Evolutionary conservation across 2,329 filamentous ascomycete species (phyloP).

Genomic region (Paracoccidioides brasiliensis): DNA sequence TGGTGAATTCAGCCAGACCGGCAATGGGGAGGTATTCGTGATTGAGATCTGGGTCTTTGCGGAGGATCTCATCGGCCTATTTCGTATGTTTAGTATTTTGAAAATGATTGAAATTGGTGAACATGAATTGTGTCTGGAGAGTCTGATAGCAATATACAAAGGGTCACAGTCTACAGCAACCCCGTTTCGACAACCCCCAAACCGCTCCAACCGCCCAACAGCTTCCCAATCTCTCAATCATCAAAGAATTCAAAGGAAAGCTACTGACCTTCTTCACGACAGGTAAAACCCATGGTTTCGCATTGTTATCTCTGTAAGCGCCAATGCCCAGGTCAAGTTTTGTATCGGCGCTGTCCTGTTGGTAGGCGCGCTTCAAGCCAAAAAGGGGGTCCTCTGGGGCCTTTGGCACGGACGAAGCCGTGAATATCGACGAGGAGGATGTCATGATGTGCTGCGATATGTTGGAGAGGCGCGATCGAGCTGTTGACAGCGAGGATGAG

Average conservation of each 20-base stretch:
- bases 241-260: not conserved
- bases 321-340: constrained; percentile 95
- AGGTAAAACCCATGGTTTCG: constrained; percentile 93
- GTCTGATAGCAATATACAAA: not conserved
- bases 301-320: constrained; percentile 87
- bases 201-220: not conserved
- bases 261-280: constrained; percentile 80
- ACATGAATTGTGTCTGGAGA: not conserved
- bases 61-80: constrained; percentile 81
- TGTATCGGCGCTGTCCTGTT: constrained; percentile 57
- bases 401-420: constrained; percentile 64
- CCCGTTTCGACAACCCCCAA: not conserved
- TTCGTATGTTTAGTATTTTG: constrained; percentile 1
- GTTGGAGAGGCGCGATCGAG: constrained; percentile 8
- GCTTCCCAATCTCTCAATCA: no score
- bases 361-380: constrained; percentile 77
- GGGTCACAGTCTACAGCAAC: not conserved
- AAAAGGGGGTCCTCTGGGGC: constrained; percentile 94
- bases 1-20: constrained; percentile 71
- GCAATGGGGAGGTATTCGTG: constrained; percentile 98
- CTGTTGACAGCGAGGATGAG: constrained; percentile 4
- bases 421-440: constrained; percentile 51
- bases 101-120: not conserved
- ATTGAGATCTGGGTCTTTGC: constrained; percentile 78
- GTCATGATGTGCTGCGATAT: constrained; percentile 11